These are phyloP conservation scores for Cladophialophora immunda DNA, from an alignment of 2,329 filamentous ascomycete species.

Conservation along the genomic window DNA sequence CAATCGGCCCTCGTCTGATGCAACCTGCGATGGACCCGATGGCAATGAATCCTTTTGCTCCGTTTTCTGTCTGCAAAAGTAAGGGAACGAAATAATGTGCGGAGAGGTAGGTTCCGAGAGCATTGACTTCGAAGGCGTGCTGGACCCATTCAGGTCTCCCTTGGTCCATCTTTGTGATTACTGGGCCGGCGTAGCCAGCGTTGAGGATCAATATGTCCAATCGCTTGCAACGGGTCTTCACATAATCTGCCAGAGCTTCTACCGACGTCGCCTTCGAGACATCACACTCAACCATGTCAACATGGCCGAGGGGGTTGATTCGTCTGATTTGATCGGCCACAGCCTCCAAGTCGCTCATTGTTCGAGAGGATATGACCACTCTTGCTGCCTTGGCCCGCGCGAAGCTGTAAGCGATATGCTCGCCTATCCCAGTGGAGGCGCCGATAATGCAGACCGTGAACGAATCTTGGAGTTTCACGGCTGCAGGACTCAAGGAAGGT, in stretches of 20 bases:
- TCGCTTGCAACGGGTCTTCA: conserved; percentile 30
- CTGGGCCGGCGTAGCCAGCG: conserved; percentile 45
- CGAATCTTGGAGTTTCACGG: conserved; percentile 39
- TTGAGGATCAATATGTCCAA: conserved; percentile 43
- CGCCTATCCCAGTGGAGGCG: conserved; percentile 48
- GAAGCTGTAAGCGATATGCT: conserved; percentile 47
- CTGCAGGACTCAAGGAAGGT: conserved; percentile 36
- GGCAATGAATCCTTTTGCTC: conserved; percentile 45
- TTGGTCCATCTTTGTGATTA: conserved; percentile 46
- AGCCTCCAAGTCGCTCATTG: conserved; percentile 43
- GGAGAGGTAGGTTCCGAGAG: conserved; percentile 49
- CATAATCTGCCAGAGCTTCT: conserved; percentile 35
- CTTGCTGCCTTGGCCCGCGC: conserved; percentile 46
- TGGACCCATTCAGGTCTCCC: conserved; percentile 47
- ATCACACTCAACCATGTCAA: conserved; percentile 46
- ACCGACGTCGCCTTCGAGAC: conserved; percentile 44
- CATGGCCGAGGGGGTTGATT: conserved; percentile 40
- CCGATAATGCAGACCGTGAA: conserved; percentile 50
- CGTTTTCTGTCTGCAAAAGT: conserved; percentile 42
- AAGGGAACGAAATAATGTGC: conserved; percentile 49
- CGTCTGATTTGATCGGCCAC: conserved; percentile 41
- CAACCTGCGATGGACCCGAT: conserved; percentile 46
- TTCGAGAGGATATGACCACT: conserved; percentile 47
- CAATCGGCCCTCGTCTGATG: conserved; percentile 51
- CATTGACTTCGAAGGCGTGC: conserved; percentile 49